Percentiles rank a stretch among this genome's conserved stretches.
Evolutionary conservation across 352 stramenopile genomes (phyloP).

Genomic region (Lagenidium sp.): DNA sequence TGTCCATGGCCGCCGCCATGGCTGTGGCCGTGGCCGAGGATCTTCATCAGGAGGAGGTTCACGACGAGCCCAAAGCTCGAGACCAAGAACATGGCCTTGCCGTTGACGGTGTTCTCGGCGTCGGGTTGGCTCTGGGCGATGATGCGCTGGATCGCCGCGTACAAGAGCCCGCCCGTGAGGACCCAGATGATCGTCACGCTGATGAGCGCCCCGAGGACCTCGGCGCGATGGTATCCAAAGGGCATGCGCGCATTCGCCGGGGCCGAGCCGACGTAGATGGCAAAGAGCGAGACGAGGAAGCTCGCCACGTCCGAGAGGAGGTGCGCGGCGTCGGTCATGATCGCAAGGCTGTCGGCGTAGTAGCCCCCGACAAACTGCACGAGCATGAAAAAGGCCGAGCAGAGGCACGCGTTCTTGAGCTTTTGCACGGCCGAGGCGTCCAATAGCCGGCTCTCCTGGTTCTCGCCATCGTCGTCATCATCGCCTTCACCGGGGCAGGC

Average conservation of each 20-base stretch:
- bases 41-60: conserved; percentile 93
- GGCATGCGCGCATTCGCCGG: conserved; percentile 63
- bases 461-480: conserved; percentile 9
- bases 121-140: conserved; percentile 31
- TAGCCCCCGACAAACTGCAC: conserved; percentile 93
- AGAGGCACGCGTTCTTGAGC: conserved; percentile 60
- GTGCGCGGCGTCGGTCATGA: conserved; percentile 89
- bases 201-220: conserved; percentile 94
- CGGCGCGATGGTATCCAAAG: conserved; percentile 95
- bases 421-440: conserved; percentile 45
- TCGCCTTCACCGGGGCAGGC: no score
- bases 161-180: conserved; percentile 88
- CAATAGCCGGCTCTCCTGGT: not conserved
- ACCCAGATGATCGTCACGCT: conserved; percentile 93
- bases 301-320: conserved; percentile 68
- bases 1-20: conserved; percentile 60
- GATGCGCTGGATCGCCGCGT: conserved; percentile 85
- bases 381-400: conserved; percentile 93
- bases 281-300: conserved; percentile 78
- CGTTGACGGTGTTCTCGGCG: conserved; percentile 73
- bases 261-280: conserved; percentile 60
- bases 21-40: conserved; percentile 75
- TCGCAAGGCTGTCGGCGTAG: conserved; percentile 91
- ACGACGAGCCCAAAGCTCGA: conserved; percentile 90
- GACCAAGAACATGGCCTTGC: conserved; percentile 93